These are phyloP conservation scores for Pleurotus sapidus DNA, from an alignment of 768 basidiomycete species.

Conservation along the genomic window DNA sequence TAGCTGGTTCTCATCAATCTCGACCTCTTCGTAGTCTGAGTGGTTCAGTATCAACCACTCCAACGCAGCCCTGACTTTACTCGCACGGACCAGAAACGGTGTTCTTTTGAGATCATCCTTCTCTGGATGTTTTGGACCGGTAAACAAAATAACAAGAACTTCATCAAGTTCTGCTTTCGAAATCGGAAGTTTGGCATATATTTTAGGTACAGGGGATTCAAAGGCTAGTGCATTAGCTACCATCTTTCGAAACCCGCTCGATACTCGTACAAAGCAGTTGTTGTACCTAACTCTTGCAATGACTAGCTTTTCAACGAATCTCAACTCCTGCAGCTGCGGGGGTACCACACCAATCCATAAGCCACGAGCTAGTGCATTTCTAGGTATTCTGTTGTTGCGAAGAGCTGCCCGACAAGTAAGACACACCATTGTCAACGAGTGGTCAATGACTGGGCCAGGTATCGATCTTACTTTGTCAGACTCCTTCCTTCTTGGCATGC, in stretches of 20 bases:
- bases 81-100: slow-evolving; percentile 23
- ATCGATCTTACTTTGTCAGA: slow-evolving; percentile 10
- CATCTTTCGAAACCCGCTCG: slow-evolving; percentile 22
- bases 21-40: slow-evolving; percentile 22
- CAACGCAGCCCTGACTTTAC: slow-evolving; percentile 11
- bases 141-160: slow-evolving; percentile 23
- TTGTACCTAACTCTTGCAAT: slow-evolving; percentile 15
- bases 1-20: slow-evolving; percentile 24
- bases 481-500: not conserved
- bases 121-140: slow-evolving; percentile 13
- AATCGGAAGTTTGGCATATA: slow-evolving; percentile 11
- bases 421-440: slow-evolving; percentile 2
- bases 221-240: slow-evolving; percentile 26
- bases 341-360: slow-evolving; percentile 26
- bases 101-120: slow-evolving; percentile 20
- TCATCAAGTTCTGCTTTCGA: slow-evolving; percentile 23
- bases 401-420: not conserved
- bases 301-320: too few species aligned
- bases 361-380: too few species aligned
- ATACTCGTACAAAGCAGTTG: slow-evolving; percentile 23
- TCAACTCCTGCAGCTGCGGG: slow-evolving; percentile 16
- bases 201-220: slow-evolving; percentile 18
- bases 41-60: slow-evolving; percentile 21
- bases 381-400: not conserved
- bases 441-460: too few species aligned